Evolutionary conservation across 73 alveolate species (phyloP).

Genomic region (Blepharisma stoltei): DNA sequence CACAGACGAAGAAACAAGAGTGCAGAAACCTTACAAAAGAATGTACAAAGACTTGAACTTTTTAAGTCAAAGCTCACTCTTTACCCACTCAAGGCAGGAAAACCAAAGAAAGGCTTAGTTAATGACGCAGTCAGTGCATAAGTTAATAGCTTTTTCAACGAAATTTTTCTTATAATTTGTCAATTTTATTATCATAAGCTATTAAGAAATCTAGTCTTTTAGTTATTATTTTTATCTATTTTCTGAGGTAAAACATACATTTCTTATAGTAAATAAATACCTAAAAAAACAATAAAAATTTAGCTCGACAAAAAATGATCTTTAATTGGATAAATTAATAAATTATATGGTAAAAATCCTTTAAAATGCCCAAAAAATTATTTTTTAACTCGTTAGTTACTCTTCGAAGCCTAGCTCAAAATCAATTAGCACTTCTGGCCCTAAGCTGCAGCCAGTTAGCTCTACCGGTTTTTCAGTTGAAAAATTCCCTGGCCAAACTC

Average conservation of each 20-base stretch:
- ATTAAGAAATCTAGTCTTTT: no score
- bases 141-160: no score
- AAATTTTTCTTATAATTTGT: no score
- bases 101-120: slow-evolving; percentile 88
- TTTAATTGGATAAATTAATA: no score
- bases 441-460: neutral
- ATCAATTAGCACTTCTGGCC: slow-evolving; percentile 6
- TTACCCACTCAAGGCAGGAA: slow-evolving; percentile 90
- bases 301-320: no score
- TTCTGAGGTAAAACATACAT: no score
- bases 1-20: slow-evolving; percentile 94
- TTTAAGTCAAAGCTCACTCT: slow-evolving; percentile 88
- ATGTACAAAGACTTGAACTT: slow-evolving; percentile 89
- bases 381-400: neutral
- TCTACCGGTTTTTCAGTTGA: slow-evolving; percentile 30
- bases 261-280: no score
- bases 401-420: slow-evolving; percentile 23
- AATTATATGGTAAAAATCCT: neutral
- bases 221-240: no score
- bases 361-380: neutral
- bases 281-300: no score
- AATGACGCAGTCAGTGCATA: slow-evolving; percentile 40
- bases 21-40: slow-evolving; percentile 78
- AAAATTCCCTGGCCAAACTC: slow-evolving; percentile 61
- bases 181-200: no score